Evolutionary conservation across 2,329 filamentous ascomycete genomes (phyloP), one percentile per base, ranked within the genome.

Genomic region (Fusarium acutatum): DNA sequence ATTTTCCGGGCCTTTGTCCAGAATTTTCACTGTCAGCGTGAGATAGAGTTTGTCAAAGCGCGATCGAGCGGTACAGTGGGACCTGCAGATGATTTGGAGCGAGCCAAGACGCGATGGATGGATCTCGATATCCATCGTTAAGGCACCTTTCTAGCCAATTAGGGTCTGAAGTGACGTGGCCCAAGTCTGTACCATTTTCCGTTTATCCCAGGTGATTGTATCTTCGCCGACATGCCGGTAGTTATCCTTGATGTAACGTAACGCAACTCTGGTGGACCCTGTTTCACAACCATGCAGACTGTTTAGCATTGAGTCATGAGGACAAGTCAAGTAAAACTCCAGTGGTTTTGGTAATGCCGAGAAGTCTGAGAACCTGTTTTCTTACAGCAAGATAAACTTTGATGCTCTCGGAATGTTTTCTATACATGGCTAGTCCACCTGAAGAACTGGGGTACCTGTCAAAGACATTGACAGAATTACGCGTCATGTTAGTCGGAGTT

Each of bases 181-280:
- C 6, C 22, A 34, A 20, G 7, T 3, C 28, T 14, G 3, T 12
- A 4, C n/a, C 15, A 3, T 12, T 4, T 24, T 14, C 22, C 8
- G 4, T 50, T 5, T n/a, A 32, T 50, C 22, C 2, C 15, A 10
- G 30, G 7, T 50, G 17, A 24, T 18, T 11, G 12, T 7, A 20
- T 34, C 44, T 8, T 8, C 26, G 10, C 10, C 17, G 10, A n/a
- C 3, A 24, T 15, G 12, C 30, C 3, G 12, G 17, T 20, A 20
- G 4, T 4, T 34, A 2, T 3, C 5, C 8, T 34, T 15, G n/a
- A 52, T 34, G n/a, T 15, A 34, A 15, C 17, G 47, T 34, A 3
- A 34, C n/a, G 30, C 30, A 24, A 24, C 12, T 18, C 6, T 11
- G 4, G n/a, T 34, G 47, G 47, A 50, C n/a, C 30, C 6, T 20